Evolutionary conservation across 495 filamentous ascomycete species (phyloP), one percentile per base, ranked within the genome.

Genomic region (Penicillium ochrochloron): DNA sequence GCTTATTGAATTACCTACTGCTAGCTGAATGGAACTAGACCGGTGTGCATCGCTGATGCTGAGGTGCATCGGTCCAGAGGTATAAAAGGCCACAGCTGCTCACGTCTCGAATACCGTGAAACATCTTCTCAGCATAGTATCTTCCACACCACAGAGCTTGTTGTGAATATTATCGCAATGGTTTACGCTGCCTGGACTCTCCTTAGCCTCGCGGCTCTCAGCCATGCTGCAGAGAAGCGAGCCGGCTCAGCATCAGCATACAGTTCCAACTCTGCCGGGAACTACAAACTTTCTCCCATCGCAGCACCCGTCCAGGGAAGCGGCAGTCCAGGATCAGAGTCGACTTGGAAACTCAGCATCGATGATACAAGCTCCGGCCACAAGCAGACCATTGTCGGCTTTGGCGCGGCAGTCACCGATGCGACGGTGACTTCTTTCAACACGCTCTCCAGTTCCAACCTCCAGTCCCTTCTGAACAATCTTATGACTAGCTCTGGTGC

Each of bases 321-420:
- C 27, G 79, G 79, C n/a, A 75, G 58, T 23, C 72, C 80, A 0
- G 80, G 78, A 10, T 75, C 71, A 1, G 62, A 69, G 31, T 82
- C 79, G 44, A 80, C 78, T 29, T 85, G 83, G 81, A 71, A 71
- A 56, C 66, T 84, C n/a, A 81, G 57, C 46, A 75, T 85, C 23
- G 80, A 85, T 48, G 83, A 85, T 66, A 80, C 81, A 7, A 39
- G 68, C 56, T 66, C 76, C 15, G 83, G 83, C 7, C 70, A 81
- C 53, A 84, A 82, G 52, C 79, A 84, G 66, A 79, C 75, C 21
- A 78, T 87, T 64, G 75, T 70, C 25, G 84, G 84, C 2, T 87
- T 87, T 59, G 84, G 84, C 27, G 83, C 80, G 37, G 78, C 84
- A 8, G 82, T 85, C 39, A 87, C 84, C 21, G 84, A 86, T 64